Base-by-base conservation (phyloP, 768 basidiomycete genomes). In the Russula ochroleuca region DNA sequence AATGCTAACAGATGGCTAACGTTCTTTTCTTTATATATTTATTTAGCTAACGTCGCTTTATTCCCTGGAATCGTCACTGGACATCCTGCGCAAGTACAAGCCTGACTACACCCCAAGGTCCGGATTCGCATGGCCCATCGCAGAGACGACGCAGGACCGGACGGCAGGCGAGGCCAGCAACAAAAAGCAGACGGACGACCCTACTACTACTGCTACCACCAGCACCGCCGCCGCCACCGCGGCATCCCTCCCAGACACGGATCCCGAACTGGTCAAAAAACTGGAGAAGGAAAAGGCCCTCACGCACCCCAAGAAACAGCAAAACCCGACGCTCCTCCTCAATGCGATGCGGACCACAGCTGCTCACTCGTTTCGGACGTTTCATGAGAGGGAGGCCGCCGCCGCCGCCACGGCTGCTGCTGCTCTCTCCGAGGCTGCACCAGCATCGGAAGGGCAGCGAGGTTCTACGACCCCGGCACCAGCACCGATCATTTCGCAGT, bases 41-140 rank as follows among this genome's bases (percentile, higher is more conserved):
- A 5, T 35, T 35, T 35, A 89, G 87, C 80, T 90, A 55, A 85
- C 88, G 25, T 83, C 88, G 40, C 72, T 90, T 40, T 82, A 83
- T 69, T 82, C 85, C 13, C 75, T 96, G 21, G 88, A 90, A 78
- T 81, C 83, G 4, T 92, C 92, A 6, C 78, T 96, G 59, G 83
- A 90, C 68, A 81, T 81, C 58, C 77, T 95, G 68, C 86, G 88
- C 60, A 79, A 79, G 63, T 82, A 90, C 70, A 80, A 88, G 65
- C 93, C 93, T 15, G 85, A 87, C 63, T 93, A 90, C 74, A 90
- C 89, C 13, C 92, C 92, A 53, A 82, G 89, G 50, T 86, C 86
- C 31, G 90, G 90, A 7, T 91, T 92, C 70, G 81, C 86, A 1
- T 95, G 92, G 92, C 90, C 92, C 51, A 86, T 94, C 67, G 77